A percentile compares a stretch with the other conserved stretches of the same genome.
Conservation (phyloP, 2,329 filamentous ascomycete genomes). For the Tolypocladium guangdongense region DNA sequence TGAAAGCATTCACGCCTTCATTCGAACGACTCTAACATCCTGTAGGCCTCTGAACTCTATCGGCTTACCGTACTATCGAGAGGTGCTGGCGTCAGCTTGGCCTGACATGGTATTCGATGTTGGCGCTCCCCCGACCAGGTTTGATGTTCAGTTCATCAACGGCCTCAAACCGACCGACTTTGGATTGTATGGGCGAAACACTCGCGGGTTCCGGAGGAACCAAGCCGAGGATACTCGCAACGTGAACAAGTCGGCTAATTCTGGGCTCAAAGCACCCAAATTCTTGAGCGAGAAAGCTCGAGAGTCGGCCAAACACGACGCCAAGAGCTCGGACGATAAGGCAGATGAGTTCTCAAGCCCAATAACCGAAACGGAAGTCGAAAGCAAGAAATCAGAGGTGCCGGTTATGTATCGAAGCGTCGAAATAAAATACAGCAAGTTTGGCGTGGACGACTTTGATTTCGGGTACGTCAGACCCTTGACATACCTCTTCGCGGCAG, state of each 20-base stretch:
- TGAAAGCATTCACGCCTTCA: no score
- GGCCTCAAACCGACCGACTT: conserved; percentile 62
- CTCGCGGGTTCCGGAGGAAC: conserved; percentile 63
- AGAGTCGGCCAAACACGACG: conserved; percentile 43
- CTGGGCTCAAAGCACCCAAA: conserved; percentile 64
- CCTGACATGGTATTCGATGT: conserved; percentile 78
- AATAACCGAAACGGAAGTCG: conserved; percentile 57
- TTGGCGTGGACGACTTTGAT: conserved; percentile 98
- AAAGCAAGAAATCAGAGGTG: conserved; percentile 69
- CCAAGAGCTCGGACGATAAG: conserved; percentile 29
- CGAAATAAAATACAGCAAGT: conserved; percentile 98
- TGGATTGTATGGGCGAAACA: conserved; percentile 69
- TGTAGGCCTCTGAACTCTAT: conserved; percentile 67
- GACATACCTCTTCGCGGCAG: not conserved
- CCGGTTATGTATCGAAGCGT: conserved; percentile 85
- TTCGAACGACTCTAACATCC: conserved; percentile 3
- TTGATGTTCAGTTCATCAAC: conserved; percentile 60
- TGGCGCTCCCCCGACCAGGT: conserved; percentile 66
- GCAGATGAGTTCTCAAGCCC: conserved; percentile 50
- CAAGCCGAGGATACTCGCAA: conserved; percentile 70
- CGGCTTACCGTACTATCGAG: conserved; percentile 89
- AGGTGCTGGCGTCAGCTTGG: conserved; percentile 80
- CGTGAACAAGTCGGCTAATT: conserved; percentile 46
- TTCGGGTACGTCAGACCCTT: conserved; percentile 54
- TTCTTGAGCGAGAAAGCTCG: conserved; percentile 91